Conservation (phyloP, 140 eudicot species). For the Oenanthe javanica region DNA sequence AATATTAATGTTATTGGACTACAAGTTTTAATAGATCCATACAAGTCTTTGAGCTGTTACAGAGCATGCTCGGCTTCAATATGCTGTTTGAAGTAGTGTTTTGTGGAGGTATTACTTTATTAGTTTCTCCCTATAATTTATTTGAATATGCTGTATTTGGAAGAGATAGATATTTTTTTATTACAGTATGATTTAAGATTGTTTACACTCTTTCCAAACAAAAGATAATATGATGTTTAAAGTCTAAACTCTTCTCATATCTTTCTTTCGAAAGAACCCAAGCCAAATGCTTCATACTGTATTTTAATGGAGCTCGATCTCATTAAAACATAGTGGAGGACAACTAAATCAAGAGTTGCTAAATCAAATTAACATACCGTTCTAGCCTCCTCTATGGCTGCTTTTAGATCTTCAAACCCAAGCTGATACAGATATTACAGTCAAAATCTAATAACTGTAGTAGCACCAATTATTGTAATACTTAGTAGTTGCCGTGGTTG, state of each 20-base stretch:
- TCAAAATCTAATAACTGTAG: constrained; percentile 15
- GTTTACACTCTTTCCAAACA: background rate
- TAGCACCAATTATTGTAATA: background rate
- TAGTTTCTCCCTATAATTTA: background rate
- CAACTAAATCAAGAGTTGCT: background rate
- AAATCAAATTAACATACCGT: constrained; percentile 35
- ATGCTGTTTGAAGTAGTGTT: background rate
- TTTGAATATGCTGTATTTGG: background rate
- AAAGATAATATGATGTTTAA: background rate
- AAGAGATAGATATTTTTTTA: background rate
- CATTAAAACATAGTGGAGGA: background rate
- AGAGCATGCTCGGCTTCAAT: background rate
- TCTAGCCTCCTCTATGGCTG: constrained; percentile 87
- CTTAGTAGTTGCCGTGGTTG: background rate
- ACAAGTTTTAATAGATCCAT: background rate
- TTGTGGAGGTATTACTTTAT: background rate
- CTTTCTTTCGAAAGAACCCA: background rate
- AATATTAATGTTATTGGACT: background rate
- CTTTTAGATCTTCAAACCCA: constrained; percentile 75
- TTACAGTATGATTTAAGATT: background rate
- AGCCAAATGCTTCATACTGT: background rate
- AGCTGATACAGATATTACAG: constrained; percentile 34
- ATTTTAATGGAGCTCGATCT: background rate
- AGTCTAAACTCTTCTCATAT: background rate
- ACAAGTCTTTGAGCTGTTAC: background rate